Evolutionary conservation across 371 early-diverging fungal species (phyloP), one percentile per base, ranked within the genome.

Genomic region (Circinella minor): DNA sequence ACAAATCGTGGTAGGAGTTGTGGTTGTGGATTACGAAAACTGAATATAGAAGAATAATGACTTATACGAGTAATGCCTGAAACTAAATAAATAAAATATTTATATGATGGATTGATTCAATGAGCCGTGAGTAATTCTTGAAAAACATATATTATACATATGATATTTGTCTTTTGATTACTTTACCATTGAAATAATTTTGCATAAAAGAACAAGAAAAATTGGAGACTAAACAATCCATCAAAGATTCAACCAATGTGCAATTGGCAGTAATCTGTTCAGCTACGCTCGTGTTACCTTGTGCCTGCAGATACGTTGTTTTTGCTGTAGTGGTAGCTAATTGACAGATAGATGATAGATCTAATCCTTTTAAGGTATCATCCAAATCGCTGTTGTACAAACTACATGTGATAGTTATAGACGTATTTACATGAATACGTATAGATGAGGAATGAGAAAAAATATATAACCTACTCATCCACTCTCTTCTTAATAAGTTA

Each of bases 381-480:
- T 94, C 95, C 49, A 85, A 80, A 65, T 93, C 93, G 20, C 87
- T 84, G 65, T 89, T 88, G 72, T 89, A 89, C 65, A 81, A 91
- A 34, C 88, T 91, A 66, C 43, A 2, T 43, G 43, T 51, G 36
- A 11, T 37, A 34, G 0, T 27, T 27, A 27, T 27, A 1, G 2
- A 27, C 2, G 2, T 2, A 27, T 27, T 27, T 27, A 27, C 27
- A 27, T 27, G 2, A 27, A 27, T 27, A 27, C 2, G 27, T 27
- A 27, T 27, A 27, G 27, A 27, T 27, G 27, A 27, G 27, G 27
- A 27, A 27, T 1, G 27, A 27, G 27, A 27, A 27, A 61, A 55
- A 17, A n/a, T 55, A 37, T 60, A 20, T 20, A 49, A 3, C 39
- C 18, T 18, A 36, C 11, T 38, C 4, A 38, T 60, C 11, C 57